Conservation (phyloP, 2,329 filamentous ascomycete genomes). For the Botrytis galanthina region DNA sequence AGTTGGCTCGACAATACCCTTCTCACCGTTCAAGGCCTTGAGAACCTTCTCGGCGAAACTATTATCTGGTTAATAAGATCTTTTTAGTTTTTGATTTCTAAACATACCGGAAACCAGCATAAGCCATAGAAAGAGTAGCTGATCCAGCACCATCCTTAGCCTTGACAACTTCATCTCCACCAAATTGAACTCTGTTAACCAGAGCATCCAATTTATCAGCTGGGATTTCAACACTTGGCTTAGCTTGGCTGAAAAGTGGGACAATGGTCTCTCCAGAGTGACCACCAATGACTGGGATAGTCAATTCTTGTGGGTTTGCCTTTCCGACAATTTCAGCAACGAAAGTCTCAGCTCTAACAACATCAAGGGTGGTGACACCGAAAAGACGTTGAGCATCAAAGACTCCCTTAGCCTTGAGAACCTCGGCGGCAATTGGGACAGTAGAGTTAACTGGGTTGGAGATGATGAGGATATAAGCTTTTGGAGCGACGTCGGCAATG, state of each 20-base stretch:
- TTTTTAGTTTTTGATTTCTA: background rate
- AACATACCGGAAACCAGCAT: conserved; percentile 82
- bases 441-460: conserved; percentile 99
- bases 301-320: conserved; percentile 47
- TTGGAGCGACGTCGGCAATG: conserved; percentile 79
- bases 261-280: conserved; percentile 99
- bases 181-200: conserved; percentile 95
- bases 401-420: conserved; percentile 92
- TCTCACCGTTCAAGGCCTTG: conserved; percentile 89
- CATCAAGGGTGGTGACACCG: conserved; percentile 98
- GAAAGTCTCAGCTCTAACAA: conserved; percentile 96
- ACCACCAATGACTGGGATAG: conserved; percentile 89
- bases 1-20: conserved; percentile 89
- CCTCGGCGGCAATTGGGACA: conserved; percentile 94
- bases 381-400: conserved; percentile 99
- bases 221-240: conserved; percentile 76
- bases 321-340: conserved; percentile 64
- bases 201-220: conserved; percentile 42
- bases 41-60: conserved; percentile 95
- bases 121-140: conserved; percentile 99
- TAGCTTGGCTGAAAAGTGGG: conserved; percentile 90
- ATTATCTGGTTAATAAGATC: conserved; percentile 22
- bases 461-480: conserved; percentile 96
- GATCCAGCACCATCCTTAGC: conserved; percentile 98
- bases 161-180: conserved; percentile 98